Percentiles rank a stretch among this genome's conserved stretches.
Evolutionary conservation across 495 filamentous ascomycete genomes (phyloP).

Genomic region (Bryoglossum gracile): DNA sequence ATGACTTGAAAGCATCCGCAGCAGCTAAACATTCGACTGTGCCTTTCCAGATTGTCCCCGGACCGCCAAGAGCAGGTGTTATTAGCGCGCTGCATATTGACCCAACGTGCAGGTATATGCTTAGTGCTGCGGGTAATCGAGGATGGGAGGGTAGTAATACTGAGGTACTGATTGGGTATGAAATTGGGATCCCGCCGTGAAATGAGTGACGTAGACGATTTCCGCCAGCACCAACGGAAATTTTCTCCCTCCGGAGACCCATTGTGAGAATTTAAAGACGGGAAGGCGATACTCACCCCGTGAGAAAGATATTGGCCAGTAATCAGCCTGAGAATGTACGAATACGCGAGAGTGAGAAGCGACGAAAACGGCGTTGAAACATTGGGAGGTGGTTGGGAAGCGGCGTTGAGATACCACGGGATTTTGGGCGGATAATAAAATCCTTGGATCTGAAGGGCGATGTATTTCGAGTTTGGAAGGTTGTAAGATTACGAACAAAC

Average conservation of each 20-base stretch:
- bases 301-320: no score
- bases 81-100: constrained; percentile 80
- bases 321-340: no score
- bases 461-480: no score
- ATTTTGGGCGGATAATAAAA: no score
- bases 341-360: no score
- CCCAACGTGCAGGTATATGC: constrained; percentile 80
- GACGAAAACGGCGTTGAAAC: neutral
- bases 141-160: constrained; percentile 94
- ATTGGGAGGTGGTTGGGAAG: neutral
- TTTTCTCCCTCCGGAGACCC: no score
- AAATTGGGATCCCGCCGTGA: constrained; percentile 51
- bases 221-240: no score
- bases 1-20: constrained; percentile 69
- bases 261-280: no score
- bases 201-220: neutral
- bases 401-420: neutral
- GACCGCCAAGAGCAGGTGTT: constrained; percentile 80
- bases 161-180: constrained; percentile 89
- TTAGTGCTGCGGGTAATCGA: constrained; percentile 81
- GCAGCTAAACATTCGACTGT: constrained; percentile 67
- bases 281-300: no score
- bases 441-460: no score
- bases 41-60: constrained; percentile 90
- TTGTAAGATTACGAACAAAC: no score